Base-by-base conservation (phyloP, 257 asterid species). In the Galeopsis tetrahit region DNA sequence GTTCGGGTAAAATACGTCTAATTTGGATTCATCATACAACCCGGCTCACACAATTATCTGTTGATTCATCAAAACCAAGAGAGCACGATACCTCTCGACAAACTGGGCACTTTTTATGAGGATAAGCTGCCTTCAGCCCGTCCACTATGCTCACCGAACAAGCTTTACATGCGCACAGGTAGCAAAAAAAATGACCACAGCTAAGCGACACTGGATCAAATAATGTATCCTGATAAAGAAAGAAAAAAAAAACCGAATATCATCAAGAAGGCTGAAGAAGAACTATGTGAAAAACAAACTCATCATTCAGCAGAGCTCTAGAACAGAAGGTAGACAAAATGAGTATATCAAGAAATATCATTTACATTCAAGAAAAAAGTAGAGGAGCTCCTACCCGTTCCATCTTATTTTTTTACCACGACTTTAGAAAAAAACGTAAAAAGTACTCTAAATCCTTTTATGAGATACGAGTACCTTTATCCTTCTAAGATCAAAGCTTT, bases 131-230 rank as follows among this genome's bases (percentile, higher is more conserved):
- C 80, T 82, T 71, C 28, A 94, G 76, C 60, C 99, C 97, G n/a
- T 94, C 97, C 21, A 91, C 89, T 46, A 88, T 68, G 77, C 87
- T 91, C 75, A 94, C 99, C 35, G 97, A 89, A 70, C 87, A 90
- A 69, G 97, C 88, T 82, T 94, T 91, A 78, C 99, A 94, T 7
- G 97, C 96, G 49, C 99, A 94, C 82, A 88, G 74, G 84, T 80
- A 88, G 85, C 99, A 91, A 71, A 88, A 89, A 35, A 94, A 86
- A 75, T 94, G 99, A 35, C 97, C 97, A 59, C 99, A 94, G 6
- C 85, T 81, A 67, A 94, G 95, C 69, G 97, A 83, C 4, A 87
- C 88, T 0, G 99, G 96, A 75, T 94, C 99, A 75, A 94, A 94
- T 2, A 91, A 86, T 3, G 92, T 89, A 79, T 91, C 99, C 99